phyloP scores from a whole-genome alignment of 768 basidiomycete species.

The Hygrophoropsis aurantiaca region DNA sequence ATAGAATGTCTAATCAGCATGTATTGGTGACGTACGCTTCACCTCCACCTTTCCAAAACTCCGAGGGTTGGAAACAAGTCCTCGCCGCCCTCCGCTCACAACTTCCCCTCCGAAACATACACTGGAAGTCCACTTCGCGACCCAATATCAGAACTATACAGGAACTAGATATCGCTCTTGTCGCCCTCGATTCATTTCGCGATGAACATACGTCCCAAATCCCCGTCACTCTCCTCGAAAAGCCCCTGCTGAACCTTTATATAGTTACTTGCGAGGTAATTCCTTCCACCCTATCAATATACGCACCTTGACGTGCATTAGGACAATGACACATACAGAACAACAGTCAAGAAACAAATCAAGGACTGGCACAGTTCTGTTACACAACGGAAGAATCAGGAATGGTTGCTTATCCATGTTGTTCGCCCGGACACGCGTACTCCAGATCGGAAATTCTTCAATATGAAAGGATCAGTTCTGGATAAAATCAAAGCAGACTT shows the following conservation, averaged over 20 bases:
- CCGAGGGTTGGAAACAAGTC: conserved; percentile 74
- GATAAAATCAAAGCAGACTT: conserved; percentile 94
- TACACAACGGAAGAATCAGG: conserved; percentile 74
- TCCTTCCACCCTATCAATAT: conserved; percentile 1
- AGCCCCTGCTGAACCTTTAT: conserved; percentile 83
- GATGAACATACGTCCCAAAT: conserved; percentile 78
- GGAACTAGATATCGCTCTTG: conserved; percentile 76
- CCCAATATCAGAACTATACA: conserved; percentile 84
- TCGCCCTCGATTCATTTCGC: conserved; percentile 62
- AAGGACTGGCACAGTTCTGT: conserved; percentile 85
- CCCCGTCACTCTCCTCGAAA: conserved; percentile 77
- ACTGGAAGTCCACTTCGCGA: conserved; percentile 82
- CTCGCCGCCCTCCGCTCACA: conserved; percentile 64
- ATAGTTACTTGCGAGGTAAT: conserved; percentile 87
- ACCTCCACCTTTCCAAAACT: conserved; percentile 60
- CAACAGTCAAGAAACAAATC: conserved; percentile 77
- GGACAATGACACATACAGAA: conserved; percentile 76
- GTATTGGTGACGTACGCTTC: conserved; percentile 72
- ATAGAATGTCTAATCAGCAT: conserved; percentile 41
- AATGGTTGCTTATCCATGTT: conserved; percentile 91
- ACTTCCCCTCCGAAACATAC: conserved; percentile 83
- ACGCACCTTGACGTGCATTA: conserved; percentile 22
- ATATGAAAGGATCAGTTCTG: conserved; percentile 79
- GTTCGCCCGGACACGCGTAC: conserved; percentile 68
- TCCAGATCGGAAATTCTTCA: conserved; percentile 69